These are phyloP conservation scores for Cladophialophora yegresii DNA, from an alignment of 2,329 filamentous ascomycete genomes.

Conservation along the genomic window DNA sequence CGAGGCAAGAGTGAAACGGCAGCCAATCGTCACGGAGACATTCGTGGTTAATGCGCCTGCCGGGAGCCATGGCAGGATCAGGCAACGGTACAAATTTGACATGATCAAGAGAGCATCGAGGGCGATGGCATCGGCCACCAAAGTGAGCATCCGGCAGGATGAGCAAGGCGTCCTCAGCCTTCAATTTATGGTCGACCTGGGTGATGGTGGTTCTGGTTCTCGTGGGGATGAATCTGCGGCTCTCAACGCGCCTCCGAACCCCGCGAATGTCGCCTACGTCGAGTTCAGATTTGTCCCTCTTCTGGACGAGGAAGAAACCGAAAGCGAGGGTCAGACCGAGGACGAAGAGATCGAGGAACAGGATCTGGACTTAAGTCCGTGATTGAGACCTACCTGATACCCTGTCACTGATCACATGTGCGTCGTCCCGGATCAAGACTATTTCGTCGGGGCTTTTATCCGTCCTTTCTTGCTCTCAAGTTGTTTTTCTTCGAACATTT, in stretches of 20 bases:
- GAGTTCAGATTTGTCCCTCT: slow-evolving; percentile 53
- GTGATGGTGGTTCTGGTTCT: slow-evolving; percentile 48
- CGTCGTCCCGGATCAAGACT: not conserved
- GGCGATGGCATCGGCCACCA: slow-evolving; percentile 90
- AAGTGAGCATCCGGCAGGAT: slow-evolving; percentile 88
- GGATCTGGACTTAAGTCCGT: slow-evolving; percentile 4
- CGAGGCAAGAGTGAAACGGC: slow-evolving; percentile 39
- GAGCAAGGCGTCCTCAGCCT: slow-evolving; percentile 86
- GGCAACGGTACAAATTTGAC: slow-evolving; percentile 82
- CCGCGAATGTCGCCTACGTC: slow-evolving; percentile 42
- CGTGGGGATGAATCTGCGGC: slow-evolving; percentile 21
- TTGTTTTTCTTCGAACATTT: not conserved
- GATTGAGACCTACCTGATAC: not conserved
- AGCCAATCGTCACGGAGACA: slow-evolving; percentile 51
- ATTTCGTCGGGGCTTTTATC: not conserved
- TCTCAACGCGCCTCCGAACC: slow-evolving; percentile 22
- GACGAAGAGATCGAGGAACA: slow-evolving; percentile 15
- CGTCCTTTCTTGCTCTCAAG: not conserved
- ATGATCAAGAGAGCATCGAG: slow-evolving; percentile 81
- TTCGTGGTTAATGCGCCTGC: slow-evolving; percentile 60
- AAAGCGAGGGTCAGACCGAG: slow-evolving; percentile 36
- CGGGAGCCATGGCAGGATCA: slow-evolving; percentile 61
- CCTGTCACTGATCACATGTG: not conserved
- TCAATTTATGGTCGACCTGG: slow-evolving; percentile 93
- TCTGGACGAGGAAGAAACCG: slow-evolving; percentile 47